phyloP scores from a whole-genome alignment of 495 filamentous ascomycete genomes.

The Lindgomyces ingoldianus region DNA sequence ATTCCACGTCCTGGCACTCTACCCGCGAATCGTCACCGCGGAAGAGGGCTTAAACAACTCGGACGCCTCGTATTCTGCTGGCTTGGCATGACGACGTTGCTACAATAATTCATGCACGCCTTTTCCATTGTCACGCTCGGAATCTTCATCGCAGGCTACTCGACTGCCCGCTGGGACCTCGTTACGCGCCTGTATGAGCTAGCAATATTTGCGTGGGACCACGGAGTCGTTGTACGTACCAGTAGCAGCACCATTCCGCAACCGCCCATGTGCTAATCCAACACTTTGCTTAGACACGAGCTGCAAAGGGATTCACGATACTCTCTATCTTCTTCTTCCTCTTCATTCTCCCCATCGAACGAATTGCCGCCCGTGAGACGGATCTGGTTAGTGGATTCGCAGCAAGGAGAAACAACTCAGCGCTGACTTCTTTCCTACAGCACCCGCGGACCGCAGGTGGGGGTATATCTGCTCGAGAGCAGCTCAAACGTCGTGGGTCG shows the following conservation, averaged over 20 bases:
- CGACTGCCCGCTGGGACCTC: conserved; percentile 96
- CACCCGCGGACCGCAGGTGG: conserved; percentile 80
- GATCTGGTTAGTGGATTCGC: conserved; percentile 55
- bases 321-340: conserved; percentile 77
- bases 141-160: conserved; percentile 99
- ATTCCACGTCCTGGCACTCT: no score
- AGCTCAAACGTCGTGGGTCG: conserved; percentile 88
- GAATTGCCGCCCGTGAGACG: conserved; percentile 68
- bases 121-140: conserved; percentile 90
- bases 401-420: background rate
- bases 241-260: background rate
- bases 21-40: no score
- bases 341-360: conserved; percentile 70
- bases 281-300: conserved; percentile 55
- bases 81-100: conserved; percentile 17
- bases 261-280: background rate
- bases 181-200: conserved; percentile 94
- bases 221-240: conserved; percentile 88
- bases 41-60: background rate
- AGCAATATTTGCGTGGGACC: conserved; percentile 94
- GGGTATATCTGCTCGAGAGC: conserved; percentile 92
- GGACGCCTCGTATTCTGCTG: background rate
- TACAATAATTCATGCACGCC: conserved; percentile 78
- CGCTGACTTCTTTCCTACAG: conserved; percentile 48
- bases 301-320: conserved; percentile 71